Evolutionary conservation across 1,139 yeast species (phyloP).

Genomic region (Casaregolazyma lundiana): DNA sequence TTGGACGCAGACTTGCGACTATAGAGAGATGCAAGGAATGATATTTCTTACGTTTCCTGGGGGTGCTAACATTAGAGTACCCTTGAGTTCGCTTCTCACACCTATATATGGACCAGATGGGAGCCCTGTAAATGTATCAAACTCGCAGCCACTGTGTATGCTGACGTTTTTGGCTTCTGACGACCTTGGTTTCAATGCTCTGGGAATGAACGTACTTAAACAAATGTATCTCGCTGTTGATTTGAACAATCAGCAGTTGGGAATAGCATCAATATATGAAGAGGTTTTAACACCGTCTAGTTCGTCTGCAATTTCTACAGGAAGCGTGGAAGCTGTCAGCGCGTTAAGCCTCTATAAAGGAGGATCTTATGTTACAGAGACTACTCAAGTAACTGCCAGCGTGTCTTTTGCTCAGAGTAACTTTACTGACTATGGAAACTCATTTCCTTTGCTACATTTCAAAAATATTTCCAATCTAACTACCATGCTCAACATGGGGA

Average conservation of each 20-base stretch:
- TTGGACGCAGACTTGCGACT: constrained; percentile 67
- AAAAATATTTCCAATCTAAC: not conserved
- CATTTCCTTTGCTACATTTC: constrained; percentile 15
- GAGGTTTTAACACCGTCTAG: constrained; percentile 7
- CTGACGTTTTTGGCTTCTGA: constrained; percentile 52
- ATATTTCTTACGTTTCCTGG: constrained; percentile 54
- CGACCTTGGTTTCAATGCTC: constrained; percentile 47
- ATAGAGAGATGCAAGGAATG: constrained; percentile 48
- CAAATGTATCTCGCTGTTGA: constrained; percentile 64
- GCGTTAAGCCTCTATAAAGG: not conserved
- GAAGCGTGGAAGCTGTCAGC: not conserved
- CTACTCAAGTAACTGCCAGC: not conserved
- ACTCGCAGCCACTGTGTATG: constrained; percentile 54
- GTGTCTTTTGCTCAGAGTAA: constrained; percentile 4
- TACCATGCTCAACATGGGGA: not conserved
- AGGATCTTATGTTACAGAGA: not conserved
- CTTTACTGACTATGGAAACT: constrained; percentile 15
- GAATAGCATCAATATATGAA: constrained; percentile 39
- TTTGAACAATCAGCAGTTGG: constrained; percentile 54
- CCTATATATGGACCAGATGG: constrained; percentile 36
- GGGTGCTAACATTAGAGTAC: constrained; percentile 44
- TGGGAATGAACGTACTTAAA: constrained; percentile 61
- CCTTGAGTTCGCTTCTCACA: constrained; percentile 48
- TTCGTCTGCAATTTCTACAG: not conserved
- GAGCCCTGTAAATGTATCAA: constrained; percentile 41